phyloP scores from a whole-genome alignment of 1,139 yeast species.

The Saccharomycopsis crataegensis region DNA sequence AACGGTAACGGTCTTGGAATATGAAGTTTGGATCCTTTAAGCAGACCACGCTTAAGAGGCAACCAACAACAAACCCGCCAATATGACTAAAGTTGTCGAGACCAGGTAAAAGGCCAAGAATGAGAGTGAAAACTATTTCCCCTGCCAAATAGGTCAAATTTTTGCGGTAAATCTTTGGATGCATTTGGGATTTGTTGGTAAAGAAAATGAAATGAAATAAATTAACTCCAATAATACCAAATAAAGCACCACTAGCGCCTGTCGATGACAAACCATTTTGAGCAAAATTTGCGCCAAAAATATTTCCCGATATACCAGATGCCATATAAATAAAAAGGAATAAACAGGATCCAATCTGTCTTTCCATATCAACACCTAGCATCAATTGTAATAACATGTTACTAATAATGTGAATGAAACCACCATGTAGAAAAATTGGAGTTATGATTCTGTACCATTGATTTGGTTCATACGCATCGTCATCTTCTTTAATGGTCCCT shows the following conservation, averaged over 20 bases:
- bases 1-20: slow-evolving; percentile 25
- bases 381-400: slow-evolving; percentile 55
- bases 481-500: slow-evolving; percentile 34
- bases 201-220: slow-evolving; percentile 48
- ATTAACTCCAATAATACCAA: slow-evolving; percentile 63
- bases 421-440: slow-evolving; percentile 74
- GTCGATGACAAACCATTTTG: slow-evolving; percentile 65
- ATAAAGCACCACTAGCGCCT: slow-evolving; percentile 72
- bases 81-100: slow-evolving; percentile 71
- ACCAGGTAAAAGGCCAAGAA: slow-evolving; percentile 65
- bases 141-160: slow-evolving; percentile 42
- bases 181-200: slow-evolving; percentile 34
- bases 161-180: slow-evolving; percentile 33
- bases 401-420: slow-evolving; percentile 61
- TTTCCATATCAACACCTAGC: slow-evolving; percentile 59
- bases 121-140: slow-evolving; percentile 56
- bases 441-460: slow-evolving; percentile 69
- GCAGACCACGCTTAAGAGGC: slow-evolving; percentile 44
- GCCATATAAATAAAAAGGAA: slow-evolving; percentile 51
- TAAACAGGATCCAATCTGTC: slow-evolving; percentile 48
- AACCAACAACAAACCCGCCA: slow-evolving; percentile 68
- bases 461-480: slow-evolving; percentile 35
- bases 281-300: slow-evolving; percentile 66
- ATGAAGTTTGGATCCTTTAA: slow-evolving; percentile 53
- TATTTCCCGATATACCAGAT: slow-evolving; percentile 61